phyloP scores from a whole-genome alignment of 495 filamentous ascomycete species.

The Pseudotulostoma volvatum region DNA sequence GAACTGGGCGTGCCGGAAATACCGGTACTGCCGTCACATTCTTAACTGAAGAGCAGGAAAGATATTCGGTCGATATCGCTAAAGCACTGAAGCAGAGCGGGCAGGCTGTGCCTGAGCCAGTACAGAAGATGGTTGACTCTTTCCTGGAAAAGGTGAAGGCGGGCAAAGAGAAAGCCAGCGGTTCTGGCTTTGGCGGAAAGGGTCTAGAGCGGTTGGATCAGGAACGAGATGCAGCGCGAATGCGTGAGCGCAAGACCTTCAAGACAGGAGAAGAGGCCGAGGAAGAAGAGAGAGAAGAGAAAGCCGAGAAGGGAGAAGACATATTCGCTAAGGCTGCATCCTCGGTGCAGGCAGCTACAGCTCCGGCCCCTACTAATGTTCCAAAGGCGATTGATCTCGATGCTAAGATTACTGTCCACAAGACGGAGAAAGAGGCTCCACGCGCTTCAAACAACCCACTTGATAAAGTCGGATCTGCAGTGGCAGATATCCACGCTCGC shows the following conservation, averaged over 20 bases:
- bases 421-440: constrained; percentile 42
- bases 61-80: constrained; percentile 75
- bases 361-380: constrained; percentile 31
- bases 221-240: constrained; percentile 70
- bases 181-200: constrained; percentile 84
- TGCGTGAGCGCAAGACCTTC: constrained; percentile 72
- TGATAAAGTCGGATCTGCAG: constrained; percentile 71
- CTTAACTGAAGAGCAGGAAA: constrained; percentile 78
- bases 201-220: constrained; percentile 82
- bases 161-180: constrained; percentile 72
- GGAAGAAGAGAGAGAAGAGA: constrained; percentile 65
- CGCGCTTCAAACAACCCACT: constrained; percentile 48
- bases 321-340: constrained; percentile 49
- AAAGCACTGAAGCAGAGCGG: constrained; percentile 90
- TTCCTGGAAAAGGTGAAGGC: constrained; percentile 83
- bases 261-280: constrained; percentile 84
- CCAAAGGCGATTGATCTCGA: constrained; percentile 52
- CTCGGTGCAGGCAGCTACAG: constrained; percentile 40
- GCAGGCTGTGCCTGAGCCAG: constrained; percentile 56
- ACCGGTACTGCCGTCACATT: constrained; percentile 92
- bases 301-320: constrained; percentile 37
- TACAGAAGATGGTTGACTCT: constrained; percentile 44
- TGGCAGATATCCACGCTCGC: constrained; percentile 72
- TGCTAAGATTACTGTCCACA: constrained; percentile 67
- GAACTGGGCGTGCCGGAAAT: constrained; percentile 89